Evolutionary conservation across 2,329 filamentous ascomycete species (phyloP), one percentile per base, ranked within the genome.

Genomic region (Ceratocystis destructans): DNA sequence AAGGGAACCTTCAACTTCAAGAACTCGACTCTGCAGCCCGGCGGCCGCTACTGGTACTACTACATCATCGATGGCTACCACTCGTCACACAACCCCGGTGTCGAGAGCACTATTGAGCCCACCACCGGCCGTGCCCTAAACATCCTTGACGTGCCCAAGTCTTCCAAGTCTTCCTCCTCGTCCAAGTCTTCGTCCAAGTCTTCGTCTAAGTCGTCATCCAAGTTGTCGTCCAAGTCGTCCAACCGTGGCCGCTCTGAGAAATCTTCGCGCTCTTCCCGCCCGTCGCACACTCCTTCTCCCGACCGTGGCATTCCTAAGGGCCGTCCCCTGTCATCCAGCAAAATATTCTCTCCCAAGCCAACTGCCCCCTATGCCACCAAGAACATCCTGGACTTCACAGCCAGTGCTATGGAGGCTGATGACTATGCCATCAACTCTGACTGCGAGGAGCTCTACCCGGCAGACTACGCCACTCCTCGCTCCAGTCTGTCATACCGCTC

Each of bases 11-110:
- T 99, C 82, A 88, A 90, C 79, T 96, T 99, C 80, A 89, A 94
- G 79, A 88, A 87, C 75, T 79, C 85, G 69, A 93, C 90, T 68
- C 84, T 97, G 73, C 87, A 93, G 81, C 82, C 90, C 72, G 91
- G 93, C 76, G 86, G 90, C 76, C 87, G 93, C 75, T 97, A 97
- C 86, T 99, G 94, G 94, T 99, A 97, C 87, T 99, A 99, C 86
- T 99, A 96, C 83, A 96, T 97, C 86, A 94, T 97, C 77, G 94
- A 99, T 77, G 94, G 94, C 72, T 96, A 96, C 85, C 92, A 96
- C 77, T 88, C 96, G 76, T 92, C 92, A 69, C 93, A 97, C 83
- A 94, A 97, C 80, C 92, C 93, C 71, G 89, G 89, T 76, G 87
- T 91, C 76, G 82, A 88, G 73, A 93, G 88, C 75, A 95, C 89